Evolutionary conservation across 768 basidiomycete species (phyloP), one percentile per base, ranked within the genome.

Genomic region (Kwoniella shandongensis): DNA sequence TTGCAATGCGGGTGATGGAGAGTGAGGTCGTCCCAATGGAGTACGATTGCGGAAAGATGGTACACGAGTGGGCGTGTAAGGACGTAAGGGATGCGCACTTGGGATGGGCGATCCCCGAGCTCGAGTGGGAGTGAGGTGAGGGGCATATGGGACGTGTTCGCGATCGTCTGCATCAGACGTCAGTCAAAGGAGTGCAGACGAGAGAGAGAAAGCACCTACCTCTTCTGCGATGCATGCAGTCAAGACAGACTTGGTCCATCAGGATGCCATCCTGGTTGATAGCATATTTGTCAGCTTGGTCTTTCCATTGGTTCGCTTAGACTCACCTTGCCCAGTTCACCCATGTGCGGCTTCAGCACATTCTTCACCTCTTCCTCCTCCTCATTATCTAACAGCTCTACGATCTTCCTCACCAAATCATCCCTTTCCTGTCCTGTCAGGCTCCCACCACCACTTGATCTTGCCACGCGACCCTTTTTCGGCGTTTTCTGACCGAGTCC

Each of bases 221-320:
- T 60, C 85, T 82, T 76, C 92, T 89, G 78, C 88, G 88, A 79
- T 97, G 93, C 93, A 97, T 96, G 61, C 96, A 83, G 72, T 94
- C 91, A 18, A 97, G 80, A 57, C 92, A 89, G 72, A 86, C 84
- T 67, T 92, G 88, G 72, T 96, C 92, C 61, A 91, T 65, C 46
- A 67, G 51, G 42, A 48, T 53, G 58, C 58, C 66, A 38, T 70
- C 69, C 75, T 63, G 59, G 25, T 11, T 17, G 26, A 18, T 56
- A 60, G 45, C 42, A 65, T 49, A 51, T 40, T 52, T 47, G 59
- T 42, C 44, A 32, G 69, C 64, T 20, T 32, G 32, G 13, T 13
- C 32, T 6, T 6, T 32, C 13, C 6, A 32, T 32, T 83, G 59
- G 85, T 84, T 54, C 85, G 25, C n/a, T 22, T 22, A 61, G 87